A percentile compares a stretch with the other conserved stretches of the same genome.
Evolutionary conservation across 352 stramenopile genomes (phyloP).

Genomic region (Globisporangium yorkense): DNA sequence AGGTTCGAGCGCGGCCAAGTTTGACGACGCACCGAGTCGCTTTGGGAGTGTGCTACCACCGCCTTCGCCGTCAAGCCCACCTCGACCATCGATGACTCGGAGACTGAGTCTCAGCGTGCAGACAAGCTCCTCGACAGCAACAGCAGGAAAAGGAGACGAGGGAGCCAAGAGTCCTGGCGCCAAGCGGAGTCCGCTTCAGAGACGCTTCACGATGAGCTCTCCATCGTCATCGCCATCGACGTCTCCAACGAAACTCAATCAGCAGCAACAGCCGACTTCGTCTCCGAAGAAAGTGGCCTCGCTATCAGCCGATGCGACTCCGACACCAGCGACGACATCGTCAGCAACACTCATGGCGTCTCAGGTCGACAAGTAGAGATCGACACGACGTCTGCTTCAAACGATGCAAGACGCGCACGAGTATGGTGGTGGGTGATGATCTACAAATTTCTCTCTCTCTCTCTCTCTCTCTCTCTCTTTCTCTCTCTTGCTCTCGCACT

Average conservation of each 20-base stretch:
- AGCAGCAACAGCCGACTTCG: background rate
- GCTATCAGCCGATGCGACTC: background rate
- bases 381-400: too few relatives aligned
- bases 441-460: slow-evolving; percentile 2
- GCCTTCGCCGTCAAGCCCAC: slow-evolving; percentile 11
- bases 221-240: slow-evolving; percentile 8
- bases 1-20: background rate
- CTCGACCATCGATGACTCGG: slow-evolving; percentile 16
- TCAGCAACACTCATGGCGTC: background rate
- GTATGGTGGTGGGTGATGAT: background rate
- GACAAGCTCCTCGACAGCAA: slow-evolving; percentile 8
- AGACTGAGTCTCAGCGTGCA: slow-evolving; percentile 43
- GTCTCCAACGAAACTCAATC: slow-evolving; percentile 6
- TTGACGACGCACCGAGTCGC: background rate
- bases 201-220: slow-evolving; percentile 31
- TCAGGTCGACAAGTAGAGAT: background rate
- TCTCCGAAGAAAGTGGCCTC: background rate
- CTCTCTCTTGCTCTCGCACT: background rate
- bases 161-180: slow-evolving; percentile 7
- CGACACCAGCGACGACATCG: background rate
- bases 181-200: slow-evolving; percentile 27
- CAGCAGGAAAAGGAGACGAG: background rate
- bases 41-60: background rate
- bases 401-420: background rate
- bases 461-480: background rate